Base-by-base conservation (phyloP, 805 yeast genomes). In the Schwanniomyces occidentalis region DNA sequence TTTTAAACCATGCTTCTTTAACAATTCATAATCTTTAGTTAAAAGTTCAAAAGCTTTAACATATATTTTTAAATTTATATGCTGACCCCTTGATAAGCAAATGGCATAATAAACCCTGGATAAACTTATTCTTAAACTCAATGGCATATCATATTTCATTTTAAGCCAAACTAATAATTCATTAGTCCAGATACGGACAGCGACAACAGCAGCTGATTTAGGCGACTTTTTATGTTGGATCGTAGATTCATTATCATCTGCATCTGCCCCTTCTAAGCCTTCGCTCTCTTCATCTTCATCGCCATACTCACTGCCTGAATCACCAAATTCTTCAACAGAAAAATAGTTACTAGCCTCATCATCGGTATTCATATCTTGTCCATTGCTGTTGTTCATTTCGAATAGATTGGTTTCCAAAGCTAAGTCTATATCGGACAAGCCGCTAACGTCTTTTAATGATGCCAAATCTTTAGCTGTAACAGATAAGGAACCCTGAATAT, bases 141-240 rank as follows among this genome's bases (percentile, higher is more conserved):
- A 48, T 0, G 99, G 97, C 64, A 91, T 71, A 34, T 83, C 84
- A 49, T 84, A 79, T 48, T 86, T 85, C 78, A 84, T 81, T 47
- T 75, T 76, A 35, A 88, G 56, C 76, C 96, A 83, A 25, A 83
- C 81, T 32, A 78, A 74, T 42, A 91, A 69, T 55, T 89, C 97
- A 35, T 83, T 80, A 0, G 96, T 83, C 95, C 96, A 90, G 39
- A 83, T 85, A 34, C 82, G 73, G 6, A 88, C 82, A 28, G 81
- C 74, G 5, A 85, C 79, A 5, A 86, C 82, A 0, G 93, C 78
- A 0, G 93, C 84, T 1, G 87, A 78, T 45, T 75, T 71, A 2
- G 84, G 78, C 1, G 81, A 71, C 7, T 78, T 71, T 44, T 79
- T 80, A 40, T 82, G 80, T 30, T 81, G 81, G 61, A 28, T 68